phyloP scores from a whole-genome alignment of 495 filamentous ascomycete species.

The Neurospora hispaniola region DNA sequence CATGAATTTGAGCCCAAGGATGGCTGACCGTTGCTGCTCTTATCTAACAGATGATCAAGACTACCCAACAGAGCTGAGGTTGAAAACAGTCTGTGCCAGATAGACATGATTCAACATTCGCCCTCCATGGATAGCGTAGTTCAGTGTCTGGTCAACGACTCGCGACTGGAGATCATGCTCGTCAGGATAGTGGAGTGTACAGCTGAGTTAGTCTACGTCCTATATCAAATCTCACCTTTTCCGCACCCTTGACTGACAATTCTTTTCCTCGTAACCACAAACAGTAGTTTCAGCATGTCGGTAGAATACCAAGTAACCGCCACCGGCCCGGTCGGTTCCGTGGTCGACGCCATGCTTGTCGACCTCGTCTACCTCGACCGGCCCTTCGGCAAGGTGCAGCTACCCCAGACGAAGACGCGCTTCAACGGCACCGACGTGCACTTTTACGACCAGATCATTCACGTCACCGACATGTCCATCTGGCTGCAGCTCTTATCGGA shows the following conservation, averaged over 20 bases:
- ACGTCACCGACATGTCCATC: conserved; percentile 13
- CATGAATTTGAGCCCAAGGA: neutral
- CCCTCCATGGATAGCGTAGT: conserved; percentile 12
- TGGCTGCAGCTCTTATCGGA: conserved; percentile 15
- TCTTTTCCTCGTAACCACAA: neutral
- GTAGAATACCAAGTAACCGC: conserved; percentile 9
- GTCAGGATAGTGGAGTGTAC: conserved; percentile 14
- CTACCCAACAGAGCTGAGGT: neutral
- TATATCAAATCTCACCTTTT: conserved; percentile 7
- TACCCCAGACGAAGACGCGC: conserved; percentile 18
- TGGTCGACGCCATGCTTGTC: conserved; percentile 18
- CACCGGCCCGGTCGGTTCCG: conserved; percentile 18
- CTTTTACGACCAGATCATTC: conserved; percentile 18
- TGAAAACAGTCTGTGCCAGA: neutral
- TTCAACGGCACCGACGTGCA: conserved; percentile 12
- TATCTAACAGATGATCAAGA: neutral
- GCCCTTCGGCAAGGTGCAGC: conserved; percentile 18
- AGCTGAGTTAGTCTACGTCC: conserved; percentile 7
- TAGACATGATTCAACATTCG: neutral
- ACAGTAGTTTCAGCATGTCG: conserved; percentile 1
- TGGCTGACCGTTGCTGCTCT: neutral
- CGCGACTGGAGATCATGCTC: conserved; percentile 11
- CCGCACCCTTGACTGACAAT: neutral
- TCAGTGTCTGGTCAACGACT: conserved; percentile 11
- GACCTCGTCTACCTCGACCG: conserved; percentile 11